Percentiles rank a stretch among this genome's conserved stretches.
Conservation (phyloP, 1,139 yeast species). For the Barnettozyma hawaiiensis region DNA sequence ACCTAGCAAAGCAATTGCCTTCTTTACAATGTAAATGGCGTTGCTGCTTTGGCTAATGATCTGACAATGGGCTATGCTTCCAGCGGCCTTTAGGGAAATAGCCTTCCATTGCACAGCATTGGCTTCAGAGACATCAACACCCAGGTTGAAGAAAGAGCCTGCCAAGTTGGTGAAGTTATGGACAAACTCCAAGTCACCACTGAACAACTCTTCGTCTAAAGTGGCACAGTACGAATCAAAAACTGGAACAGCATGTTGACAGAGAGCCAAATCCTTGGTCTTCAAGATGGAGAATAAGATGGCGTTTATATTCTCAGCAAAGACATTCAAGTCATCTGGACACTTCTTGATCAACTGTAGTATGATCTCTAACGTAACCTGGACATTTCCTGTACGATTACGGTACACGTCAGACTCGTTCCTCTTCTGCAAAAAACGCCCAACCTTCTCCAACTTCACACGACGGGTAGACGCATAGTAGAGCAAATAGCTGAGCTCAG, state of each 20-base stretch:
- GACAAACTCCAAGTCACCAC: slow-evolving; percentile 65
- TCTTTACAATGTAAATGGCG: slow-evolving; percentile 14
- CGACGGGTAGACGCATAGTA: slow-evolving; percentile 92
- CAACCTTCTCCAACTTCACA: slow-evolving; percentile 82
- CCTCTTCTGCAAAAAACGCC: slow-evolving; percentile 58
- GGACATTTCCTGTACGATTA: slow-evolving; percentile 69
- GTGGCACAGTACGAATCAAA: slow-evolving; percentile 57
- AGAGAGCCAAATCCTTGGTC: slow-evolving; percentile 50
- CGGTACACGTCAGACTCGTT: slow-evolving; percentile 58
- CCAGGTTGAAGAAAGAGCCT: slow-evolving; percentile 13
- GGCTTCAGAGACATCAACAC: slow-evolving; percentile 11
- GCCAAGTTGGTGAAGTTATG: slow-evolving; percentile 23
- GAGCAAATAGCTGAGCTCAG: slow-evolving; percentile 80
- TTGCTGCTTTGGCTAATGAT: slow-evolving; percentile 13
- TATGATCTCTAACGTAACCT: slow-evolving; percentile 72
- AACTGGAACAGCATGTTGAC: slow-evolving; percentile 46
- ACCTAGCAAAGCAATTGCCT: slow-evolving; percentile 18
- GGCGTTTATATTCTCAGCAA: slow-evolving; percentile 47
- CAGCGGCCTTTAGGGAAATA: slow-evolving; percentile 19
- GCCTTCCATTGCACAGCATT: slow-evolving; percentile 23
- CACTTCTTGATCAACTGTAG: slow-evolving; percentile 69
- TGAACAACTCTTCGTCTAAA: slow-evolving; percentile 62
- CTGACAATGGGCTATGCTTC: slow-evolving; percentile 21
- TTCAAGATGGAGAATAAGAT: slow-evolving; percentile 39
- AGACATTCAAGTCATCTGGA: slow-evolving; percentile 74